Base-by-base conservation (phyloP, 768 basidiomycete species). In the Lepiota venenata region DNA sequence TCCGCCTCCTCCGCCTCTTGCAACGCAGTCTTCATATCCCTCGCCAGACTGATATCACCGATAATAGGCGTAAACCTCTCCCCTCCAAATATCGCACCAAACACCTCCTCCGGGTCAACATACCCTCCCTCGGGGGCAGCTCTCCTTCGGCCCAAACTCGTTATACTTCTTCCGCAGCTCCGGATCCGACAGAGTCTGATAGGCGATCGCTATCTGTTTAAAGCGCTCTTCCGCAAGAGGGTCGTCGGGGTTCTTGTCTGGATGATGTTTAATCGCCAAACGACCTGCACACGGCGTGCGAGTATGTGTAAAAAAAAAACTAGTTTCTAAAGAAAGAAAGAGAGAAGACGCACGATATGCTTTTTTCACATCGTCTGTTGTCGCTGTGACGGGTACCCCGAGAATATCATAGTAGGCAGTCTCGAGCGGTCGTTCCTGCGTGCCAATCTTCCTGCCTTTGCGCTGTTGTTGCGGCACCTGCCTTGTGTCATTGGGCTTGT, bases 181-280 rank as follows among this genome's bases (percentile, higher is more conserved):
- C 2, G 84, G 81, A 58, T 94, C 91, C 1, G 89, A 91, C 5
- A 94, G 80, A 0, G 89, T 91, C 64, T 92, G 89, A 64, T 88
- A 92, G 2, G 93, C 93, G 47, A 93, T 89, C 0, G 93, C 91
- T 58, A 96, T 93, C 58, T 88, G 80, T 64, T 93, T 93, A 77
- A 93, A 93, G n/a, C 83, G 80, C 56, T 91, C 91, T 62, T 90
- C 91, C 0, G 93, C 91, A 21, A 76, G 69, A 0, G 91, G 92
- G 68, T 94, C 92, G 63, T 88, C 84, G 0, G 83, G 91, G 65
- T 95, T 93, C 77, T 94, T 94, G 79, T 94, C 92, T 0, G 92
- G 92, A 66, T 93, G 92, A 62, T 87, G 84, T 68, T 93, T 93
- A 70, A 96, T 93, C 2, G 93, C 93, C 47, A 92, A 76, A 5